Base-by-base conservation (phyloP, 2,329 filamentous ascomycete genomes). In the Trichoderma simmonsii region DNA sequence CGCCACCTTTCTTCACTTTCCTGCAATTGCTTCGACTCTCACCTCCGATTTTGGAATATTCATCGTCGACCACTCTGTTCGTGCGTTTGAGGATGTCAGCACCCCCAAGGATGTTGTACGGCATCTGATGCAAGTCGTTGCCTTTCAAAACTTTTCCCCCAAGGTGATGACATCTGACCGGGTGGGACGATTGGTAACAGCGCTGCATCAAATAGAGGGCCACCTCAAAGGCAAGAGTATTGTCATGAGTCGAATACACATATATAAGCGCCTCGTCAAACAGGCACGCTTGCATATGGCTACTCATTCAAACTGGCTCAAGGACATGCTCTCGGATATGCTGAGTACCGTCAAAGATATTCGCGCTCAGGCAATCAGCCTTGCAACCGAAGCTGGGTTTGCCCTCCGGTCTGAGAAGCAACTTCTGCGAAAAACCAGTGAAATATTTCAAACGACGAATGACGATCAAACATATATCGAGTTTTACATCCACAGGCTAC, bases 191-290 rank as follows among this genome's bases (percentile, higher is more conserved):
- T 84, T 98, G 14, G 84, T 99, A 12, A 84, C 87, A 1, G 88
- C 90, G 0, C 82, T 98, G 8, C 89, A 93, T 78, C 88, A 87
- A 7, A 89, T 98, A 43, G 91, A 94, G 70, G 86, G 92, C 3
- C 88, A 92, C 67, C 83, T 95, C 56, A 91, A 87, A 73, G 94
- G 95, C 21, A 97, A 94, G 78, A 94, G 92, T 73, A 92, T 97
- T 48, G 84, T 94, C 51, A 90, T 91, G 75, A 91, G 92, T 72
- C 90, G 95, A 18, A 85, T 97, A 12, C 85, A 90, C 61, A 91
- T 97, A 66, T 98, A 97, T 79, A 89, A 90, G 74, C 91, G 90
- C 69, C 85, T 99, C 2, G 77, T 97, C 28, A 88, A 88, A 72
- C 93, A 97, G 81, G 88, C 90, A 5, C 91, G 88, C 65, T 81